Evolutionary conservation across 2,329 filamentous ascomycete species (phyloP), one percentile per base, ranked within the genome.

Genomic region (Fusarium miscanthi): DNA sequence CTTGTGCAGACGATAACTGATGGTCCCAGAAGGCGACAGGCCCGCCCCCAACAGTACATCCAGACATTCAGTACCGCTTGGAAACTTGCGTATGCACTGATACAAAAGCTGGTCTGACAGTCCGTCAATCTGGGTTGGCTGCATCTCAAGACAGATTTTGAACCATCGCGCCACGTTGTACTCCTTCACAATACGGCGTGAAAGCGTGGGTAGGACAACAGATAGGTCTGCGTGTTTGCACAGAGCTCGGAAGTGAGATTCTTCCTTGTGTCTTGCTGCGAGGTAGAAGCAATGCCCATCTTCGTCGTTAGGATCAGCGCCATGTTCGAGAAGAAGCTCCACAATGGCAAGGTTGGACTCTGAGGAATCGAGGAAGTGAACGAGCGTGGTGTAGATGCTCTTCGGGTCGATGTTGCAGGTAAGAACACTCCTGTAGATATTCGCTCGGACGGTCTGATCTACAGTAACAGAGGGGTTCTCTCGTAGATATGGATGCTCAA

Each of bases 11-110:
- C 37, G 59, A 14, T 31, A 59, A 9, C 8, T 41, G 2, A 33
- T 65, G 4, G 27, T 69, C 11, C 42, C 38, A 21, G 42, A 37
- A 12, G 59, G 53, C 16, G 65, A 57, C 1, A 65, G 10, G 6
- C 66, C 65, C 2, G 42, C 16, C 0, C 49, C 30, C 1, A 70
- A n/a, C 1, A 70, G 9, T 4, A 70, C 25, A 2, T 40, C 56
- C 2, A 70, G 27, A 9, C 58, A 43, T 6, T 35, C 33, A 10
- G 59, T 65, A 1, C 46, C 27, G 1, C 31, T 35, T 3, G 49
- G 38, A 30, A 69, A 70, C 19, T 54, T 65, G 5, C 65, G 42
- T 33, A 70, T 65, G 23, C 66, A 70, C 12, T 65, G 40, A 17
- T 65, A 69, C 16, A 70, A 4, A 10, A 70, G 27, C 6, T 59